phyloP scores from a whole-genome alignment of 2,329 filamentous ascomycete species.

The Ceratocystis harringtonii region DNA sequence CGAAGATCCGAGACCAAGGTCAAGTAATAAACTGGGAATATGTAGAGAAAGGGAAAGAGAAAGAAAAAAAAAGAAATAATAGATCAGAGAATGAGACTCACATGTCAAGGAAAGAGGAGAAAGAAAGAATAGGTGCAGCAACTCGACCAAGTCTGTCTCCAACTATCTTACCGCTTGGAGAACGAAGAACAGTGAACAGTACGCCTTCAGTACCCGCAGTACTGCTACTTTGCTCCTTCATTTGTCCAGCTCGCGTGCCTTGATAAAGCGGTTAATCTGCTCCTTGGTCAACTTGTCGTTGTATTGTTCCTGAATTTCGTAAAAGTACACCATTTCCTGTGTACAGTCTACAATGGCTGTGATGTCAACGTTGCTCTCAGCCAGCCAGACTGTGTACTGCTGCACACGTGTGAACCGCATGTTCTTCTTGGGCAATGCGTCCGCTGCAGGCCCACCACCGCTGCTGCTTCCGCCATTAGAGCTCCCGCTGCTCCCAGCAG shows the following conservation, averaged over 20 bases:
- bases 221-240: conserved; percentile 20
- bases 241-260: conserved; percentile 41
- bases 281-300: conserved; percentile 45
- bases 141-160: neutral
- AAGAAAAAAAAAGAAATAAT: neutral
- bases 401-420: conserved; percentile 34
- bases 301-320: conserved; percentile 52
- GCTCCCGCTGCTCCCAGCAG: neutral
- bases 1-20: neutral
- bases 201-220: neutral
- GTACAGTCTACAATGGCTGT: conserved; percentile 75
- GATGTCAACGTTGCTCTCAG: conserved; percentile 74
- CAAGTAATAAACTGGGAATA: neutral
- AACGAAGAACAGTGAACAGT: neutral
- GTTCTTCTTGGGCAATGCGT: conserved; percentile 10
- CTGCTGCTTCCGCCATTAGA: conserved; percentile 14
- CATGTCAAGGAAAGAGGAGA: neutral
- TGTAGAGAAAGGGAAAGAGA: neutral
- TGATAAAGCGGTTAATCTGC: conserved; percentile 44
- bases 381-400: conserved; percentile 58
- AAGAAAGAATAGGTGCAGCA: neutral
- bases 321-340: conserved; percentile 81
- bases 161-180: neutral
- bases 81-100: neutral
- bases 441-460: conserved; percentile 5